Evolutionary conservation across 192 early-diverging fungal genomes (phyloP).

Genomic region (Martensiomyces pterosporus): DNA sequence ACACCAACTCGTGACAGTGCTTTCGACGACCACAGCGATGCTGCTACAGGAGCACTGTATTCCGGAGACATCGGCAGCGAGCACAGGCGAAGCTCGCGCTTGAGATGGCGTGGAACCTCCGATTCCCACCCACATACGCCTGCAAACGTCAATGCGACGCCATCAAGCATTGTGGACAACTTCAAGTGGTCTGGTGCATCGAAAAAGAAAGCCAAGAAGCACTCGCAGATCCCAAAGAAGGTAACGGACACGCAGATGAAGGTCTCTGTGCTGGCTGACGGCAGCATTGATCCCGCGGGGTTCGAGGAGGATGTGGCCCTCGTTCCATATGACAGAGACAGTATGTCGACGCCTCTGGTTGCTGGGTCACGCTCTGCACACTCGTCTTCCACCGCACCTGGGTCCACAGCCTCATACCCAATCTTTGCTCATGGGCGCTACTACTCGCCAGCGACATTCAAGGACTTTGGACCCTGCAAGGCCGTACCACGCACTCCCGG

Average conservation of each 20-base stretch:
- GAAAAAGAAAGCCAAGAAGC: slow-evolving; percentile 9
- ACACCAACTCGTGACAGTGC: slow-evolving; percentile 25
- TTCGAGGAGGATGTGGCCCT: slow-evolving; percentile 31
- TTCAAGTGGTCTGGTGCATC: slow-evolving; percentile 31
- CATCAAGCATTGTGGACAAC: slow-evolving; percentile 29
- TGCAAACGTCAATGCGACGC: slow-evolving; percentile 5
- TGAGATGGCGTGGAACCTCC: slow-evolving; percentile 26
- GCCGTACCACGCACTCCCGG: too few species aligned
- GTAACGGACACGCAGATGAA: slow-evolving; percentile 21
- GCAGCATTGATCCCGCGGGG: slow-evolving; percentile 28
- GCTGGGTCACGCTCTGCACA: background rate
- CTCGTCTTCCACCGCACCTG: background rate
- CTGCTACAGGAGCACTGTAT: too few species aligned
- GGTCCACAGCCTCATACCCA: background rate
- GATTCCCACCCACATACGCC: slow-evolving; percentile 3
- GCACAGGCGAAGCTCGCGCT: slow-evolving; percentile 28
- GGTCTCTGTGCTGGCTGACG: slow-evolving; percentile 23
- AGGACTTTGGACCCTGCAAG: slow-evolving; percentile 34
- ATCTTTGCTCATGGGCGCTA: slow-evolving; percentile 20
- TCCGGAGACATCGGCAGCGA: slow-evolving; percentile 12
- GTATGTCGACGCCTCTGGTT: slow-evolving; percentile 8
- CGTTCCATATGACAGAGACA: slow-evolving; percentile 7
- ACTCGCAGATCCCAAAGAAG: slow-evolving; percentile 16
- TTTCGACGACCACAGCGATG: slow-evolving; percentile 25
- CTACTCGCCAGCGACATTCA: slow-evolving; percentile 12